Conservation (phyloP, 352 stramenopile genomes). For the Pythium phragmiticola region DNA sequence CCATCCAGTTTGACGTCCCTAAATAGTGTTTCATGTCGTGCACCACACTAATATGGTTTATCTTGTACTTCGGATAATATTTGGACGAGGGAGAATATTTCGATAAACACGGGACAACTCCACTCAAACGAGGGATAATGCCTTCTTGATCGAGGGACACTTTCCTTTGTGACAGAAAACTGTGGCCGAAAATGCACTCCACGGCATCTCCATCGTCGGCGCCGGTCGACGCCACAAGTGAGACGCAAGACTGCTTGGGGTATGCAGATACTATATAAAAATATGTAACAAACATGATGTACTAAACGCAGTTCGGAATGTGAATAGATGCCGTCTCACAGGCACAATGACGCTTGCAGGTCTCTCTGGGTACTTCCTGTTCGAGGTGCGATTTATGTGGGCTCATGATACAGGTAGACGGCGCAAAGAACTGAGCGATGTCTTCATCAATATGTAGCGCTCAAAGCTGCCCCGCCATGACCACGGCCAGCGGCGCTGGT, state of each 20-base stretch:
- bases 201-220: not conserved
- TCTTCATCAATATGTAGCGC: constrained; percentile 23
- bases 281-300: no score
- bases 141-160: not conserved
- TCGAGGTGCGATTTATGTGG: constrained; percentile 35
- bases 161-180: no score
- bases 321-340: constrained; percentile 52
- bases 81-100: not conserved
- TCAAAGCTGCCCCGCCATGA: constrained; percentile 43
- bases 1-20: not conserved
- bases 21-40: not conserved
- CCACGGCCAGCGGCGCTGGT: constrained; percentile 52
- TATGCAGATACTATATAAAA: not conserved
- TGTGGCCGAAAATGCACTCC: not conserved
- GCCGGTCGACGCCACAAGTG: not conserved
- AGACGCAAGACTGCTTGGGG: constrained; percentile 23
- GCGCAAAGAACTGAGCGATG: not conserved
- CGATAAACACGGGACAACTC: no score
- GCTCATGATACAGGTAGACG: not conserved
- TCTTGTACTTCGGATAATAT: not conserved
- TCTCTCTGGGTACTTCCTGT: constrained; percentile 54
- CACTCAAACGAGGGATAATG: not conserved
- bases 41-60: not conserved
- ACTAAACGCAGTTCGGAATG: no score
- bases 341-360: constrained; percentile 52